Conservation (phyloP, 257 asterid species). For the Solanum sitiens region DNA sequence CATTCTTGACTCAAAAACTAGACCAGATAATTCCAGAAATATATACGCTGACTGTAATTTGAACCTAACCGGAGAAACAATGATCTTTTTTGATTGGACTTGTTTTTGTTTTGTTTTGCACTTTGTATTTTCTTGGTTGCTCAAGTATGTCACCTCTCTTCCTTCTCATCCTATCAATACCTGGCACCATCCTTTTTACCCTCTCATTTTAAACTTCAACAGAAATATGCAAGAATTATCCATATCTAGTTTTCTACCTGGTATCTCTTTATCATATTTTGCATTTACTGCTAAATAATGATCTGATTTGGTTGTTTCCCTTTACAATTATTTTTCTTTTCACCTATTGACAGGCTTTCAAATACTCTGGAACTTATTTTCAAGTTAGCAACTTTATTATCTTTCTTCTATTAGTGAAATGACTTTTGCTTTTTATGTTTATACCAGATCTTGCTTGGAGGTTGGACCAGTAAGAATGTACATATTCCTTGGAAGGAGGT, state of each 20-base stretch:
- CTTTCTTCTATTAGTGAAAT: background rate
- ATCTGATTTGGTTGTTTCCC: background rate
- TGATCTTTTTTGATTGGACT: background rate
- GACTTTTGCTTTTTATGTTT: background rate
- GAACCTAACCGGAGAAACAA: background rate
- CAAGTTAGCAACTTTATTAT: background rate
- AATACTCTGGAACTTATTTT: background rate
- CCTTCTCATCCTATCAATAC: background rate
- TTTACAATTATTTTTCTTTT: background rate
- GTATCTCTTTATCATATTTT: background rate
- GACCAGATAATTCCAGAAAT: background rate
- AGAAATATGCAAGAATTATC: background rate
- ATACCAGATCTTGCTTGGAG: slow-evolving; percentile 54
- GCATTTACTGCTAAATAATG: background rate
- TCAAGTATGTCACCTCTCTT: background rate
- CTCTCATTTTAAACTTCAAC: background rate
- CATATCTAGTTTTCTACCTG: background rate
- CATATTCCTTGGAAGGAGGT: slow-evolving; percentile 73
- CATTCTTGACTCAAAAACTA: background rate
- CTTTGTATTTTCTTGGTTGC: background rate
- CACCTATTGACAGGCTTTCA: background rate
- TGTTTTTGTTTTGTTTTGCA: background rate
- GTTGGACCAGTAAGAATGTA: slow-evolving; percentile 38
- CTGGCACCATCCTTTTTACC: background rate
- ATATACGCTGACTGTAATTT: background rate